Conservation (phyloP, 768 basidiomycete species). For the Leucosporidium creatinivorum region DNA sequence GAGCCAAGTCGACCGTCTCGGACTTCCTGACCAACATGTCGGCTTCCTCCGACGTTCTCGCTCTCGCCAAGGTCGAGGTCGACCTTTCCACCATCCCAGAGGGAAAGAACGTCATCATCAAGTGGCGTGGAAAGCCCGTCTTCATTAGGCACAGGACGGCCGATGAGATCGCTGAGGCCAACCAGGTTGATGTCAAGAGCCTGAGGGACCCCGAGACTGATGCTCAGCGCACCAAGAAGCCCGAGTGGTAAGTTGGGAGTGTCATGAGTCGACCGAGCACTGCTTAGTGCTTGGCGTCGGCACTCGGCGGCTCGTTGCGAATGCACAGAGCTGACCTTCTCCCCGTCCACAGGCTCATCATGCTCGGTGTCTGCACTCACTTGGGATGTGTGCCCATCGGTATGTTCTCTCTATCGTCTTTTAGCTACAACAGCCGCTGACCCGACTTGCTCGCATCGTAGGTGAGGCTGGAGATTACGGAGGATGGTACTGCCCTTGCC, state of each 20-base stretch:
- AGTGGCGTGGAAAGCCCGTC: conserved; percentile 99
- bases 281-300: background rate
- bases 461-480: conserved; percentile 86
- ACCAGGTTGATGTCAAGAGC: conserved; percentile 69
- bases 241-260: conserved; percentile 90
- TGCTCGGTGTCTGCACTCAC: conserved; percentile 79
- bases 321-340: conserved; percentile 7
- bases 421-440: background rate
- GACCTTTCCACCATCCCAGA: conserved; percentile 84
- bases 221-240: conserved; percentile 79
- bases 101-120: conserved; percentile 47
- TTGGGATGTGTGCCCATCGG: conserved; percentile 95
- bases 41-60: conserved; percentile 94
- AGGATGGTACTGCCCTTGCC: conserved; percentile 79
- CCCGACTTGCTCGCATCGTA: background rate
- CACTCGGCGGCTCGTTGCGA: background rate
- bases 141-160: conserved; percentile 94
- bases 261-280: background rate
- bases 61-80: conserved; percentile 95
- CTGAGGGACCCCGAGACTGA: conserved; percentile 90
- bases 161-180: conserved; percentile 88
- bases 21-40: conserved; percentile 95
- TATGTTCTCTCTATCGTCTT: background rate
- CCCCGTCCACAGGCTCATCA: conserved; percentile 42
- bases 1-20: conserved; percentile 83